Conservation (phyloP, 305 asterid species). For the Coffea humblotiana region DNA sequence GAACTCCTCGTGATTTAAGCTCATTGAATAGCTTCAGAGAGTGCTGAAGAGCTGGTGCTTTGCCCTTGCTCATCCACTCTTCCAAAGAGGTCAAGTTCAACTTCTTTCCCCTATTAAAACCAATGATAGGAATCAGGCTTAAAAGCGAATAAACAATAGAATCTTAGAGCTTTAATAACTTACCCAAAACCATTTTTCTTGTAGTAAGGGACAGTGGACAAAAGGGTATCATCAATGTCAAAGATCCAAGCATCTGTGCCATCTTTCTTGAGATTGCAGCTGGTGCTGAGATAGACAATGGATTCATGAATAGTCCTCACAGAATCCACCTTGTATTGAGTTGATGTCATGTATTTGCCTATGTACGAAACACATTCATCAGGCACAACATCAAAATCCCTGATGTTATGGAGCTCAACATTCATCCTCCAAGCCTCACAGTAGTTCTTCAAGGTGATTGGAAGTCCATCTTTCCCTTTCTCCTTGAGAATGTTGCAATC, state of each 20-base stretch:
- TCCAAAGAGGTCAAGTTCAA: constrained; percentile 35
- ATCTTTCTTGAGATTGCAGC: constrained; percentile 52
- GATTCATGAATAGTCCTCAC: constrained; percentile 56
- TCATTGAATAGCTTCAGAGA: constrained; percentile 59
- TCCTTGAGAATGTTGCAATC: constrained; percentile 65
- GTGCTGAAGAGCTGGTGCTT: constrained; percentile 57
- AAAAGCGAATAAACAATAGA: not conserved
- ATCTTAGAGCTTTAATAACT: not conserved
- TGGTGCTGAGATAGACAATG: constrained; percentile 42
- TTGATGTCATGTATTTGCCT: constrained; percentile 62
- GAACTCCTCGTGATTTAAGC: constrained; percentile 53
- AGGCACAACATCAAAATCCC: constrained; percentile 55
- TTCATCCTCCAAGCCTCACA: constrained; percentile 84
- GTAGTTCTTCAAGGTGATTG: constrained; percentile 60
- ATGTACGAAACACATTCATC: constrained; percentile 60
- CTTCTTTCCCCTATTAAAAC: constrained; percentile 27
- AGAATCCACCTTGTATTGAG: constrained; percentile 66
- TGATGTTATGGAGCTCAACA: constrained; percentile 63
- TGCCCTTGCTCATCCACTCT: constrained; percentile 60
- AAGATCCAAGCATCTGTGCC: constrained; percentile 65
- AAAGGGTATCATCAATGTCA: constrained; percentile 72
- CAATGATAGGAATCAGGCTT: not conserved
- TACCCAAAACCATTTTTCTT: constrained; percentile 71
- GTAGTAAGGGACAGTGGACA: constrained; percentile 69
- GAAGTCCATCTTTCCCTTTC: constrained; percentile 30